These are phyloP conservation scores for Gaeumannomyces tritici DNA, from an alignment of 2,329 filamentous ascomycete genomes.

Conservation along the genomic window DNA sequence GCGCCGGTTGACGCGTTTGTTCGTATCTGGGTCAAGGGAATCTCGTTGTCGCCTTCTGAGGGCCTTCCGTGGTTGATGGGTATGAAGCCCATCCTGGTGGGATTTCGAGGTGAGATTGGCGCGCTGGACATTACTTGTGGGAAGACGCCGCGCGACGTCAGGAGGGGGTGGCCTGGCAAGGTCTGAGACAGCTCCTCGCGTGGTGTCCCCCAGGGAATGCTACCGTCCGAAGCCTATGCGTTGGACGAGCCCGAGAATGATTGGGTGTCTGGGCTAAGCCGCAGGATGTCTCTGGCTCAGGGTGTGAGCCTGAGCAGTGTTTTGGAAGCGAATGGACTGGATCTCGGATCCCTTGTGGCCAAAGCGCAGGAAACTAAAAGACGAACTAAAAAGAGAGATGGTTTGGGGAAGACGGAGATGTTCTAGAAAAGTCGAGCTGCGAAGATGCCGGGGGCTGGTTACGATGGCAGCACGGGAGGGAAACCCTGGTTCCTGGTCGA, in stretches of 20 bases:
- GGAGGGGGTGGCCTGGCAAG: neutral
- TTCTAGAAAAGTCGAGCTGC: neutral
- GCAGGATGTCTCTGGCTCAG: neutral
- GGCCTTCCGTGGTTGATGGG: conserved; percentile 25
- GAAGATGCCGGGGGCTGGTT: too few relatives aligned
- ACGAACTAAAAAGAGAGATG: neutral
- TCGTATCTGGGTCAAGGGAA: conserved; percentile 45
- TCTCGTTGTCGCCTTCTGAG: conserved; percentile 28
- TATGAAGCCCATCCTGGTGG: conserved; percentile 31
- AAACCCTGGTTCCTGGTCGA: neutral
- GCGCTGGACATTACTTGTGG: neutral
- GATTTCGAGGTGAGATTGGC: conserved; percentile 8
- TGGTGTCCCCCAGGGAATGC: neutral
- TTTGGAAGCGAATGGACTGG: neutral
- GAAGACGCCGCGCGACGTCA: neutral
- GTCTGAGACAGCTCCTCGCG: neutral
- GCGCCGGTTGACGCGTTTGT: conserved; percentile 43
- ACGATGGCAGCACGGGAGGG: neutral
- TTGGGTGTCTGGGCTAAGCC: neutral
- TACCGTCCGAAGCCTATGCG: neutral
- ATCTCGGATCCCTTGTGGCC: neutral
- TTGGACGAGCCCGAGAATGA: neutral
- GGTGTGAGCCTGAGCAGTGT: neutral
- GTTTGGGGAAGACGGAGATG: neutral
- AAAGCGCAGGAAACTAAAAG: neutral